A percentile compares a stretch with the other conserved stretches of the same genome.
Evolutionary conservation across 1,284 basidiomycete species (phyloP).

Genomic region (Papiliotrema laurentii): DNA sequence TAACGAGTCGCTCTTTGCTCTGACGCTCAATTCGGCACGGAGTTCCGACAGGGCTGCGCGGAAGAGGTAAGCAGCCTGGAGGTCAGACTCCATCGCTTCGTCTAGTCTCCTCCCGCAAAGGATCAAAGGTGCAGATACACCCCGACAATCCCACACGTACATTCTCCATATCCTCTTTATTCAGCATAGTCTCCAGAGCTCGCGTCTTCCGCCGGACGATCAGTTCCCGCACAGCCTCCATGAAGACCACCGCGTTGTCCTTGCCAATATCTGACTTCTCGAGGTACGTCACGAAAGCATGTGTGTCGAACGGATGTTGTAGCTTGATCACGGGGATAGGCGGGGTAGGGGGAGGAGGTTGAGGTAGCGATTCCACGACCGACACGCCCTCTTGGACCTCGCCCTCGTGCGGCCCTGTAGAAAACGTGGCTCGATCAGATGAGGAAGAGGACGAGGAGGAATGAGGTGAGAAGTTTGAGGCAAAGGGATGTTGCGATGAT

Average conservation of each 20-base stretch:
- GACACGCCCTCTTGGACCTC: background rate
- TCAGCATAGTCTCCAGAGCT: conserved; percentile 69
- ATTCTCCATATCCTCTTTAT: conserved; percentile 82
- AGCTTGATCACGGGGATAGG: conserved; percentile 13
- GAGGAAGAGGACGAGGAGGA: conserved; percentile 3
- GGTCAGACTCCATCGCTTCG: no score
- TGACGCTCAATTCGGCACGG: conserved; percentile 77
- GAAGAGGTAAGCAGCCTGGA: conserved; percentile 91
- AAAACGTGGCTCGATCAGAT: background rate
- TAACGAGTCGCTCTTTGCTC: conserved; percentile 67
- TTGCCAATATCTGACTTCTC: conserved; percentile 30
- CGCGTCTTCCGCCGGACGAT: conserved; percentile 71
- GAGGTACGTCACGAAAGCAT: conserved; percentile 44
- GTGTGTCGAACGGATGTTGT: conserved; percentile 48
- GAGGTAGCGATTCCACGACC: conserved; percentile 14
- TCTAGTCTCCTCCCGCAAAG: no score
- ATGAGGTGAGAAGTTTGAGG: background rate
- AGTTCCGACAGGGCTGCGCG: conserved; percentile 88
- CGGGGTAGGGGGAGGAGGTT: conserved; percentile 14
- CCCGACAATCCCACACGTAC: no score
- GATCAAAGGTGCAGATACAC: no score
- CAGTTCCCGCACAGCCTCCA: conserved; percentile 78
- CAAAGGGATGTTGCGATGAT: conserved; percentile 4
- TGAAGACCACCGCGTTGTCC: conserved; percentile 64
- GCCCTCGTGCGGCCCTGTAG: background rate